Percentiles rank a stretch among this genome's conserved stretches.
These are phyloP conservation scores for Penicillium sp. DNA, from an alignment of 2,329 filamentous ascomycete genomes.

Conservation along the genomic window DNA sequence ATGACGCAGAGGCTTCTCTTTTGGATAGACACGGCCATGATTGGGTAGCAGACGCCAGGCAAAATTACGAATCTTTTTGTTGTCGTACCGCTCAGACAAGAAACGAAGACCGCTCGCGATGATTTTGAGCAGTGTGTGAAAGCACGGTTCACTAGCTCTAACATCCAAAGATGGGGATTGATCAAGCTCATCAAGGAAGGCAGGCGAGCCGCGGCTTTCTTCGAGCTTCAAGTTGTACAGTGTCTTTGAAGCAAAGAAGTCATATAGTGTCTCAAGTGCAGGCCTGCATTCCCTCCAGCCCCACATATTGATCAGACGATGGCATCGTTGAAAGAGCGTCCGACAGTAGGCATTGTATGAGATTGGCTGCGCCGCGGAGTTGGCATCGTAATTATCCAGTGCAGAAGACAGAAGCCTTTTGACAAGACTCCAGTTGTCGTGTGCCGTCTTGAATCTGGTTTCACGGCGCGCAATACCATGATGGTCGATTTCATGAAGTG, in stretches of 20 bases:
- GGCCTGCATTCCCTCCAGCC: constrained; percentile 55
- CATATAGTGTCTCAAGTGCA: constrained; percentile 52
- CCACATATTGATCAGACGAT: constrained; percentile 52
- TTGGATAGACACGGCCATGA: constrained; percentile 57
- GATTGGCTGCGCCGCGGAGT: constrained; percentile 36
- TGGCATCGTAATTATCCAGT: constrained; percentile 46
- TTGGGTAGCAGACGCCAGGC: constrained; percentile 57
- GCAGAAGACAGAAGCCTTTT: constrained; percentile 46
- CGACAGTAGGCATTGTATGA: constrained; percentile 56
- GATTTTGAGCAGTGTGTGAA: constrained; percentile 57
- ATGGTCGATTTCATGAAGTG: constrained; percentile 51
- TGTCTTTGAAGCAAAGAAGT: constrained; percentile 55
- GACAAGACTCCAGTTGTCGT: constrained; percentile 51
- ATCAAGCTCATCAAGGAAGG: constrained; percentile 51
- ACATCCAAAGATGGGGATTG: constrained; percentile 43
- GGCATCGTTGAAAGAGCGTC: constrained; percentile 50
- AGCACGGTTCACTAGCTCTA: constrained; percentile 50
- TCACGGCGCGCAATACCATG: constrained; percentile 45
- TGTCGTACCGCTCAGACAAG: constrained; percentile 45
- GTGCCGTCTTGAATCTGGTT: constrained; percentile 35
- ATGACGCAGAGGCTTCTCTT: constrained; percentile 51
- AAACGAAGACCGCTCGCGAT: constrained; percentile 49
- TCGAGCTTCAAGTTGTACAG: constrained; percentile 53
- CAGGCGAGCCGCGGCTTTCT: constrained; percentile 48
- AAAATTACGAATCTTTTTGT: constrained; percentile 54